These are phyloP conservation scores for Aspergillus sparsus DNA, from an alignment of 495 filamentous ascomycete species.

Conservation along the genomic window DNA sequence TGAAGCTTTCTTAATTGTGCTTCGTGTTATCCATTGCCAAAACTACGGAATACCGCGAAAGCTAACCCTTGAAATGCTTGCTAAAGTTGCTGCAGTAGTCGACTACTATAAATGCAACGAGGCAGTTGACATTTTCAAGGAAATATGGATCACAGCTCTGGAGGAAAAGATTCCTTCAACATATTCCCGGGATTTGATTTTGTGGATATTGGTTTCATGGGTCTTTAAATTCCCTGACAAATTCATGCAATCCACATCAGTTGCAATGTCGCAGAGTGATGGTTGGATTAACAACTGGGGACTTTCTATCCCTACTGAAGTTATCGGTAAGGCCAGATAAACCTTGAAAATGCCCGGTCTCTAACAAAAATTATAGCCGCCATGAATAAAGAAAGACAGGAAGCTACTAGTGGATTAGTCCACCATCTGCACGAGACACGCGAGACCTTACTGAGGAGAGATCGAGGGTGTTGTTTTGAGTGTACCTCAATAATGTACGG, in stretches of 20 bases:
- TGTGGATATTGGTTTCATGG: constrained; percentile 44
- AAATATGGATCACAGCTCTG: constrained; percentile 44
- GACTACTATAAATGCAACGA: constrained; percentile 55
- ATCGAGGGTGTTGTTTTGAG: constrained; percentile 27
- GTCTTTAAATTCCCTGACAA: constrained; percentile 28
- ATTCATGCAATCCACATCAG: constrained; percentile 28
- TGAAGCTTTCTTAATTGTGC: constrained; percentile 48
- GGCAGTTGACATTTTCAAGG: constrained; percentile 40
- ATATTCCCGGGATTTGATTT: constrained; percentile 32
- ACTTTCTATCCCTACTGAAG: constrained; percentile 30
- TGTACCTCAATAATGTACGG: constrained; percentile 37
- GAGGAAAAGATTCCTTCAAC: constrained; percentile 20
- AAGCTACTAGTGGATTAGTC: constrained; percentile 23
- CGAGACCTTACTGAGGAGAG: constrained; percentile 20
- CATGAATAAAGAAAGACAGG: constrained; percentile 25
- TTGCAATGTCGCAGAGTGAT: constrained; percentile 25
- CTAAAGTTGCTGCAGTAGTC: constrained; percentile 53
- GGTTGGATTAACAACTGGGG: constrained; percentile 26
- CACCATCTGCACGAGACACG: constrained; percentile 21
- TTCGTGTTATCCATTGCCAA: constrained; percentile 54
- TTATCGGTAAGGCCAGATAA: constrained; percentile 27
- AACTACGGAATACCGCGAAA: constrained; percentile 41
- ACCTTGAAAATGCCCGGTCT: background rate
- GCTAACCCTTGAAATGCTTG: constrained; percentile 49
- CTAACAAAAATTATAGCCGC: constrained; percentile 20